Conservation (phyloP, 805 yeast species). For the Alloascoidea hylecoeti region DNA sequence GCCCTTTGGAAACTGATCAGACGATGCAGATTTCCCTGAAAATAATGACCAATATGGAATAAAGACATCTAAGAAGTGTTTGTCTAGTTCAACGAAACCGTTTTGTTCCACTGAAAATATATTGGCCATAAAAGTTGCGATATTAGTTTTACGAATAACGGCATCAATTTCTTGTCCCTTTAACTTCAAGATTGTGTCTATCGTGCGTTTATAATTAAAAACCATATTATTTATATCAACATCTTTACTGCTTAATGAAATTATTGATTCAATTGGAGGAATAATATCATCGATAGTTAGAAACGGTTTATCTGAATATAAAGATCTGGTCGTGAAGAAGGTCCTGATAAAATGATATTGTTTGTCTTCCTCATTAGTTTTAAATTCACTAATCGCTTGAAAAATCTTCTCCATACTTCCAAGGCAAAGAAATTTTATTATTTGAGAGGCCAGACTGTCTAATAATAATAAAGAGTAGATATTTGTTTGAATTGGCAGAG, state of each 20-base stretch:
- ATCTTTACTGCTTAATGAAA: too few relatives aligned
- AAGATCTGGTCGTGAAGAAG: slow-evolving; percentile 7
- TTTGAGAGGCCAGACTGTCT: slow-evolving; percentile 60
- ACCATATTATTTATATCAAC: not conserved
- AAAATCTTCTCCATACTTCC: slow-evolving; percentile 21
- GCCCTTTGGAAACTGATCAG: not conserved
- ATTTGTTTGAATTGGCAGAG: slow-evolving; percentile 36
- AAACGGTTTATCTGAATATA: slow-evolving; percentile 26
- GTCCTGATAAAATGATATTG: slow-evolving; percentile 2
- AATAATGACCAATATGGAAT: slow-evolving; percentile 49
- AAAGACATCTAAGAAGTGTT: slow-evolving; percentile 73
- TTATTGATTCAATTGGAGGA: slow-evolving; percentile 17
- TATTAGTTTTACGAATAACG: slow-evolving; percentile 69
- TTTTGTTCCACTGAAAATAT: slow-evolving; percentile 73
- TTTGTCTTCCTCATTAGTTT: not conserved
- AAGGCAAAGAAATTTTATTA: slow-evolving; percentile 38
- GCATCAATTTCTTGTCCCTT: slow-evolving; percentile 10
- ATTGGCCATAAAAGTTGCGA: slow-evolving; percentile 82
- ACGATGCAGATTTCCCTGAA: slow-evolving; percentile 19
- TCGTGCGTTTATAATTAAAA: not conserved
- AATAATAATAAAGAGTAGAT: slow-evolving; percentile 54
- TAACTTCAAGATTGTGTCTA: not conserved
- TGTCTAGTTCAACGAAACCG: slow-evolving; percentile 79
- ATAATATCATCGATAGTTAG: slow-evolving; percentile 54
- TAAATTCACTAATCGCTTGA: not conserved